These are phyloP conservation scores for Psilocybe azurescens DNA, from an alignment of 768 basidiomycete genomes.

Conservation along the genomic window DNA sequence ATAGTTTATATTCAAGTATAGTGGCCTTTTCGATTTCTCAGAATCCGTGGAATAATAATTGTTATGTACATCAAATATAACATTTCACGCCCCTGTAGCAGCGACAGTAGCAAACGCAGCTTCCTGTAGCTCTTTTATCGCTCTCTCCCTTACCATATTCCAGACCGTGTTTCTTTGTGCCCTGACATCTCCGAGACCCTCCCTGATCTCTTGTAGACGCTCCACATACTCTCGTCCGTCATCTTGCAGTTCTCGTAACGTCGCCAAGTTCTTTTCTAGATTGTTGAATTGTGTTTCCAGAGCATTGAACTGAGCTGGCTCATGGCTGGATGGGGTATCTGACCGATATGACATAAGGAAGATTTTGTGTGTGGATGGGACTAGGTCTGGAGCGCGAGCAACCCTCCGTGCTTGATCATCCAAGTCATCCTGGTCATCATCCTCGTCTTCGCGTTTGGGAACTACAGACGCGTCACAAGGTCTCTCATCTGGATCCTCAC, in stretches of 20 bases:
- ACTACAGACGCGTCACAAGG: constrained; percentile 47
- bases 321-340: constrained; percentile 51
- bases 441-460: constrained; percentile 73
- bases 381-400: constrained; percentile 69
- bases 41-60: neutral
- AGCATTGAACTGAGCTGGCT: constrained; percentile 66
- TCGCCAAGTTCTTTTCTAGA: constrained; percentile 75
- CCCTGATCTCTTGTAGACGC: constrained; percentile 82
- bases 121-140: constrained; percentile 77
- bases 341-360: constrained; percentile 62
- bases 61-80: neutral
- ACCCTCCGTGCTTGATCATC: constrained; percentile 48
- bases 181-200: constrained; percentile 76
- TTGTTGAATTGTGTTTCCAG: constrained; percentile 71
- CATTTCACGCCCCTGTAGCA: constrained; percentile 23
- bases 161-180: constrained; percentile 77
- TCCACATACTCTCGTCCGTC: constrained; percentile 89
- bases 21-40: neutral
- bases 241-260: constrained; percentile 81
- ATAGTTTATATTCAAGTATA: neutral
- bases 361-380: constrained; percentile 67
- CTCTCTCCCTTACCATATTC: constrained; percentile 76
- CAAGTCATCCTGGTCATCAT: constrained; percentile 53
- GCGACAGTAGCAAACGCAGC: constrained; percentile 49
- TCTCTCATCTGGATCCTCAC: constrained; percentile 63